A percentile compares a stretch with the other conserved stretches of the same genome.
Evolutionary conservation across 2,329 filamentous ascomycete genomes (phyloP).

Genomic region (Helicocarpus griseus): DNA sequence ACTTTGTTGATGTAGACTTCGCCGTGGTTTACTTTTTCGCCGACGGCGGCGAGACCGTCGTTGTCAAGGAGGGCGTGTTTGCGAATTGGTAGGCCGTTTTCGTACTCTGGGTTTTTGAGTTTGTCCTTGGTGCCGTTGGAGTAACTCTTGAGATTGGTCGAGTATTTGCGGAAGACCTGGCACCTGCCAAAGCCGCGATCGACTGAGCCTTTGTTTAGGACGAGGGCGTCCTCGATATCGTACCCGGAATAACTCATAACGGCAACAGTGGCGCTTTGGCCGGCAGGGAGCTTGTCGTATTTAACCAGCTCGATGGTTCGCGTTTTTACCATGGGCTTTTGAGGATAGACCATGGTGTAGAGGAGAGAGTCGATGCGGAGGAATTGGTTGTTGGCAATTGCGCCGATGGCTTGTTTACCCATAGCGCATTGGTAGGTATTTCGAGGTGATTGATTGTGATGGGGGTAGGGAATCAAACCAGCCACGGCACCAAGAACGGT

Average conservation of each 20-base stretch:
- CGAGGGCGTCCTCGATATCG: constrained; percentile 96
- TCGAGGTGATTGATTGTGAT: constrained; percentile 96
- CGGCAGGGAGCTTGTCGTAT: constrained; percentile 93
- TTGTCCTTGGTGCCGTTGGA: constrained; percentile 62
- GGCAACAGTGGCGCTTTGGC: constrained; percentile 92
- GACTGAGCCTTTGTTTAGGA: constrained; percentile 90
- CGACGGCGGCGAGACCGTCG: constrained; percentile 86
- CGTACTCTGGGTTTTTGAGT: constrained; percentile 54
- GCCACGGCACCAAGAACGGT: constrained; percentile 93
- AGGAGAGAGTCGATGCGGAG: constrained; percentile 91
- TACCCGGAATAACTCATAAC: constrained; percentile 99
- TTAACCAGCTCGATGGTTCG: constrained; percentile 94
- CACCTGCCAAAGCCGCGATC: constrained; percentile 94
- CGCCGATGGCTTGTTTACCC: constrained; percentile 99
- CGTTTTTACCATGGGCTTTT: constrained; percentile 94
- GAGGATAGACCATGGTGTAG: constrained; percentile 94
- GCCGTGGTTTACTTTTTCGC: constrained; percentile 64
- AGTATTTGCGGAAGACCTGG: constrained; percentile 95
- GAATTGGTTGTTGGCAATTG: constrained; percentile 97
- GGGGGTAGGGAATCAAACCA: constrained; percentile 91
- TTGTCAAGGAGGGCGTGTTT: constrained; percentile 66
- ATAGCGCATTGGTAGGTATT: constrained; percentile 99
- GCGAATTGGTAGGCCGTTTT: constrained; percentile 50
- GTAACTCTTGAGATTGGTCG: constrained; percentile 77
- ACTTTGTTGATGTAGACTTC: constrained; percentile 89